A percentile compares a stretch with the other conserved stretches of the same genome.
Evolutionary conservation across 139 green algal genomes (phyloP).

Genomic region (Chlorella vulgaris): DNA sequence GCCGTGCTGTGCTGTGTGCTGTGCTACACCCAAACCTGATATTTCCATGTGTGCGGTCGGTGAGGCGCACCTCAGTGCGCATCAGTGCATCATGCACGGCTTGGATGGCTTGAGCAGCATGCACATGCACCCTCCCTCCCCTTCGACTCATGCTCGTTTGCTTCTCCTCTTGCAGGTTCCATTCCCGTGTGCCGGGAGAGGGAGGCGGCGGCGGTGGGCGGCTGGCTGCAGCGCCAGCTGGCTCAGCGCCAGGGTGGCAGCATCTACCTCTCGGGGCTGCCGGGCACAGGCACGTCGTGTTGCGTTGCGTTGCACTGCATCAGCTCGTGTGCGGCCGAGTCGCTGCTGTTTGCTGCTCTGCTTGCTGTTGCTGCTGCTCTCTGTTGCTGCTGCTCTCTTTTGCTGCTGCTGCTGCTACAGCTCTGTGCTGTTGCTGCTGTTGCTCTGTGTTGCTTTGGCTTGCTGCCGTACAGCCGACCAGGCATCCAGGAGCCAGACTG

Average conservation of each 20-base stretch:
- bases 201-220: conserved; percentile 34
- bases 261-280: conserved; percentile 56
- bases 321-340: background rate
- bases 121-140: background rate
- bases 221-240: conserved; percentile 23
- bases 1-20: background rate
- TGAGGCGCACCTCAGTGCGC: background rate
- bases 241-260: conserved; percentile 20
- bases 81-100: too few species aligned
- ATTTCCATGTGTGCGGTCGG: background rate
- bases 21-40: background rate
- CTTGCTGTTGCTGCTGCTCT: too few species aligned
- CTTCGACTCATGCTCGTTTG: too few species aligned
- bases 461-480: too few species aligned
- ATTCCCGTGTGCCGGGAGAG: conserved; percentile 46
- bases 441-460: too few species aligned
- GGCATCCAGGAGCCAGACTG: too few species aligned
- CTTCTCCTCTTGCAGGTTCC: background rate
- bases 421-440: too few species aligned
- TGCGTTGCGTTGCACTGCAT: background rate
- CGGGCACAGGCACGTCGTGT: conserved; percentile 49
- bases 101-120: too few species aligned
- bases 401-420: too few species aligned
- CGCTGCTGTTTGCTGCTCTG: too few species aligned
- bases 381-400: too few species aligned